A percentile compares a stretch with the other conserved stretches of the same genome.
Evolutionary conservation across 2,329 filamentous ascomycete genomes (phyloP).

Genomic region (Cercospora sp.): DNA sequence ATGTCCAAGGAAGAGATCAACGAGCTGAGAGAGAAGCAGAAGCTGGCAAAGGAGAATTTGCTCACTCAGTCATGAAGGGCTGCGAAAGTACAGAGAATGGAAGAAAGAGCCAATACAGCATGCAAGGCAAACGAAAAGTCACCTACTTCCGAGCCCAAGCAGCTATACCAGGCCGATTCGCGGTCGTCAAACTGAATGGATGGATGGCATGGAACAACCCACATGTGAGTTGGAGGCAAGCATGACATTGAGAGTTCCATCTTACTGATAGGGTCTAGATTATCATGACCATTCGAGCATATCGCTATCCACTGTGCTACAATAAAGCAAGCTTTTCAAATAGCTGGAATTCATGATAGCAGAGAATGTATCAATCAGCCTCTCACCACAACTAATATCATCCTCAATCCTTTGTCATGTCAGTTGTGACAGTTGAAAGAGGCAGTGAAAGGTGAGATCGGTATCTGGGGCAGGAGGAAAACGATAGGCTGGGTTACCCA

Average conservation of each 20-base stretch:
- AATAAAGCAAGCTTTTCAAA: neutral
- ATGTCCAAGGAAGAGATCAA: conserved; percentile 74
- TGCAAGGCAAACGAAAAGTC: neutral
- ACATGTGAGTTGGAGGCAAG: neutral
- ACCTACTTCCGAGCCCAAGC: neutral
- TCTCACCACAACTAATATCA: neutral
- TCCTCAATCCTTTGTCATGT: neutral
- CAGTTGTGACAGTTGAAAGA: neutral
- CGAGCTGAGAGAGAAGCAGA: conserved; percentile 55
- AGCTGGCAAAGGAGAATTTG: conserved; percentile 35
- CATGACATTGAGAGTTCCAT: neutral
- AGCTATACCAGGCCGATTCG: neutral
- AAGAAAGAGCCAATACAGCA: neutral
- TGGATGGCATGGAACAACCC: neutral
- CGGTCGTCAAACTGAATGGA: neutral
- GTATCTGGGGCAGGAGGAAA: neutral
- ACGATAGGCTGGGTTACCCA: neutral
- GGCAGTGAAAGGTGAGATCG: neutral
- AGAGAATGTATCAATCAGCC: neutral
- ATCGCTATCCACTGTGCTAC: neutral
- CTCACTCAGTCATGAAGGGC: conserved; percentile 21
- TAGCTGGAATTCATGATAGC: neutral
- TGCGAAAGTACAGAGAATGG: neutral
- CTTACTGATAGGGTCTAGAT: neutral
- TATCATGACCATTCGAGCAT: neutral